Percentiles rank a stretch among this genome's conserved stretches.
Conservation (phyloP, 2,329 filamentous ascomycete genomes). For the Diaporthe sp. region DNA sequence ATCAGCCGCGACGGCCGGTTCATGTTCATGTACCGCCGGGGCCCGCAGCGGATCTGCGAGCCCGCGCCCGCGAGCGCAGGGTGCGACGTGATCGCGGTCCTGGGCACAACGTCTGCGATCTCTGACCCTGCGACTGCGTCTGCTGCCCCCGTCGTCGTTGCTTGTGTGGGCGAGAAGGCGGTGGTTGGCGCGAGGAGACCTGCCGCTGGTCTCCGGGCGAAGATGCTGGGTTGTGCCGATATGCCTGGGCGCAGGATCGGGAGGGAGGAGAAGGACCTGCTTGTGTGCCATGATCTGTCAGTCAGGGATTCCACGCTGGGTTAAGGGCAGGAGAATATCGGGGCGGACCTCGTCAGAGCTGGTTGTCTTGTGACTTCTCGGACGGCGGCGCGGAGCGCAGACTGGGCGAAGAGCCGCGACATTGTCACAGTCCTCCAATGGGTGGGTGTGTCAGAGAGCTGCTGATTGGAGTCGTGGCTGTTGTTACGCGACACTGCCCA, state of each 20-base stretch:
- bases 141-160: slow-evolving; percentile 34
- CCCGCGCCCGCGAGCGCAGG: slow-evolving; percentile 57
- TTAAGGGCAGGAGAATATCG: too few relatives aligned
- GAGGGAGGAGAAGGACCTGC: slow-evolving; percentile 53
- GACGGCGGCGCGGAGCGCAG: slow-evolving; percentile 32
- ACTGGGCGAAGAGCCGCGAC: slow-evolving; percentile 32
- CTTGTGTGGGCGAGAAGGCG: slow-evolving; percentile 33
- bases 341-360: slow-evolving; percentile 25
- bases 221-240: slow-evolving; percentile 44
- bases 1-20: slow-evolving; percentile 63
- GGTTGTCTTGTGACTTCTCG: slow-evolving; percentile 30
- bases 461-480: not conserved
- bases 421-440: slow-evolving; percentile 22
- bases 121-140: slow-evolving; percentile 30
- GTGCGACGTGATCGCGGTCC: slow-evolving; percentile 59
- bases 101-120: slow-evolving; percentile 55
- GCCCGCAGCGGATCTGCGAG: slow-evolving; percentile 67
- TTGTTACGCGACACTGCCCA: not conserved
- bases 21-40: slow-evolving; percentile 63
- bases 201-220: slow-evolving; percentile 37
- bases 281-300: not conserved
- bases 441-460: not conserved
- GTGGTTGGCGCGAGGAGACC: slow-evolving; percentile 43
- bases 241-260: slow-evolving; percentile 60
- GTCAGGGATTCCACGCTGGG: not conserved